phyloP scores from a whole-genome alignment of 208 protist species.

The Giardia duodenalis region DNA sequence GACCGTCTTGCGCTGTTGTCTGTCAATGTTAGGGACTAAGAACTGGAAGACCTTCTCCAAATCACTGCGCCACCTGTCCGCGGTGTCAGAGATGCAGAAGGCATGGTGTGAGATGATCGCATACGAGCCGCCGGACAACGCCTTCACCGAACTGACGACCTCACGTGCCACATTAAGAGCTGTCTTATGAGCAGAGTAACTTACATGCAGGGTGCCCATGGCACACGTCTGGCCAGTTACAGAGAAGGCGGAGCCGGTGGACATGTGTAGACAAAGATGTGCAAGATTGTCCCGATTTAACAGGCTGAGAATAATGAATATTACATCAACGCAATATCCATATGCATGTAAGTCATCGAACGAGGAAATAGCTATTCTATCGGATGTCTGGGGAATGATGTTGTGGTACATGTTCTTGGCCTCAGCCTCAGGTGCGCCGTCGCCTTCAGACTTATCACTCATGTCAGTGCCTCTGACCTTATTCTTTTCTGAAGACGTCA shows the following conservation, averaged over 20 bases:
- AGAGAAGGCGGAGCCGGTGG: neutral
- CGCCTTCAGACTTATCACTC: neutral
- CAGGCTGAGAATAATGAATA: neutral
- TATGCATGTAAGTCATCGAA: neutral
- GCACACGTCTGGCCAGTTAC: neutral
- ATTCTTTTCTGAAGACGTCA: neutral
- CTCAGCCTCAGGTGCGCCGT: neutral
- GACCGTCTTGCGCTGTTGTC: neutral
- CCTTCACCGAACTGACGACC: neutral
- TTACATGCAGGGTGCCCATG: neutral
- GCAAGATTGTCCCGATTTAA: neutral
- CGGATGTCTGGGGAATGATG: neutral
- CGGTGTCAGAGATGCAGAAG: neutral
- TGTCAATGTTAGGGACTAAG: neutral
- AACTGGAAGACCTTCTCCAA: neutral
- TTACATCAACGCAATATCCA: neutral
- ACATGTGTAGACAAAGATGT: neutral
- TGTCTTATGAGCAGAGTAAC: neutral
- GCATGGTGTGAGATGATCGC: neutral
- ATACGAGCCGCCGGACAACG: neutral
- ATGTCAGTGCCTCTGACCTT: too few relatives aligned
- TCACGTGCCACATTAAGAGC: neutral
- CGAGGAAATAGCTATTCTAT: too few relatives aligned
- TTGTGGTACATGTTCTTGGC: neutral
- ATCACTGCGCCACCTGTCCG: neutral